Evolutionary conservation across 2,329 filamentous ascomycete species (phyloP).

Genomic region (Fusarium verticillioides): DNA sequence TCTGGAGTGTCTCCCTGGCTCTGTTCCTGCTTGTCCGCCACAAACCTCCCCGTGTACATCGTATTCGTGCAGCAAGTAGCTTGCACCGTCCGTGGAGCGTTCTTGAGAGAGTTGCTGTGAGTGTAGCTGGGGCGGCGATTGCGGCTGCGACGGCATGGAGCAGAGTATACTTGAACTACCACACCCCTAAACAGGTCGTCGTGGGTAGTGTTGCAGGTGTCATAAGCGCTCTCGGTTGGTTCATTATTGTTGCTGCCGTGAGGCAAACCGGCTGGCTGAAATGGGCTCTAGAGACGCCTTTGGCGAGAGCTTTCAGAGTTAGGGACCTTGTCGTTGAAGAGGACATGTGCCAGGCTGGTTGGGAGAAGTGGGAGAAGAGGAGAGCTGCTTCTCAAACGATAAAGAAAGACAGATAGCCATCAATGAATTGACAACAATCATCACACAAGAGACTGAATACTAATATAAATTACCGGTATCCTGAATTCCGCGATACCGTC

Average conservation of each 20-base stretch:
- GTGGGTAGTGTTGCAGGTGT: slow-evolving; percentile 79
- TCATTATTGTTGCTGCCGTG: slow-evolving; percentile 73
- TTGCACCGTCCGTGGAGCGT: slow-evolving; percentile 64
- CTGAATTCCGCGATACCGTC: background rate
- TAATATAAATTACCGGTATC: background rate
- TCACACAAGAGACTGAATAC: background rate
- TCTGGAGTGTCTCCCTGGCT: slow-evolving; percentile 85
- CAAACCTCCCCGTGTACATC: slow-evolving; percentile 59
- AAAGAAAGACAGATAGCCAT: slow-evolving; percentile 45
- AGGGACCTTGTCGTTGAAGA: slow-evolving; percentile 89
- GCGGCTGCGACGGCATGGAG: slow-evolving; percentile 81
- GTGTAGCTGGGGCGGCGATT: slow-evolving; percentile 66
- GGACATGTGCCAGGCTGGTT: slow-evolving; percentile 89
- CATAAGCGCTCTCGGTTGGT: slow-evolving; percentile 81
- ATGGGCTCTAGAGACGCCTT: slow-evolving; percentile 74
- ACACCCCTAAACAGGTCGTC: slow-evolving; percentile 88
- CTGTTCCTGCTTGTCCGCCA: slow-evolving; percentile 89
- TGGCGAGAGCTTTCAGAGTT: slow-evolving; percentile 75
- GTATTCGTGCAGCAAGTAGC: slow-evolving; percentile 4
- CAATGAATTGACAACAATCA: background rate
- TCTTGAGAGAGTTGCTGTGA: slow-evolving; percentile 66
- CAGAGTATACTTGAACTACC: slow-evolving; percentile 91
- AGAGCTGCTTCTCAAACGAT: slow-evolving; percentile 47
- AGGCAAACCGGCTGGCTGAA: slow-evolving; percentile 76
- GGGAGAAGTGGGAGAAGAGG: slow-evolving; percentile 85